Evolutionary conservation across 2,329 filamentous ascomycete genomes (phyloP), one percentile per base, ranked within the genome.

Genomic region (Pyrenophora graminea): DNA sequence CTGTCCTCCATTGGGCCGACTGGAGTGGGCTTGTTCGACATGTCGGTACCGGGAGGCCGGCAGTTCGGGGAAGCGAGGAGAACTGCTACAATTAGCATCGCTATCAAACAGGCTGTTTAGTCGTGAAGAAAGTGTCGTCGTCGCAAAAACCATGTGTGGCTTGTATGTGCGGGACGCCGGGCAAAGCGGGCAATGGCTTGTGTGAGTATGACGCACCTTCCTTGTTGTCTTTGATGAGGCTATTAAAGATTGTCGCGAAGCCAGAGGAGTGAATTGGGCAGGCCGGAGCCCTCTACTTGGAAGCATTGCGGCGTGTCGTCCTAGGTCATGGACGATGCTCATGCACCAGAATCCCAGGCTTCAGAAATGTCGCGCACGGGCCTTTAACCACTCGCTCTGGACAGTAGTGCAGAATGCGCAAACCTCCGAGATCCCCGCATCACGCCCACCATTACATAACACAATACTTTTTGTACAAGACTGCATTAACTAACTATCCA

Each of bases 251-350:
- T 64, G 65, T 27, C 61, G 63, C 39, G 62, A 61, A 27, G 53
- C 58, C 39, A 58, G 50, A 17, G 61, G 55, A 34, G 53, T 51
- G 36, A 68, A 60, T 52, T 67, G 67, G 49, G 68, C 67, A 54
- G 72, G 65, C 63, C 70, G 73, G 36, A 78, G 62, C 58, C 77
- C 77, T 75, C 77, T 76, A 67, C 76, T 78, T 61, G 76, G 75
- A 69, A 79, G 73, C 77, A 79, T 79, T 51, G 66, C 71, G 59
- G 58, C 59, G 52, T 67, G 67, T 63, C 62, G 64, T 67, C 64
- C 61, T 53, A 57, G 55, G 56, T 48, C 56, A 27, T 55, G 40
- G 39, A 19, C 34, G 49, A 37, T 53, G 55, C 53, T 57, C 9
- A 41, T 27, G 17, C 34, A 31, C 37, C 36, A 48, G 48, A 39